A percentile compares a stretch with the other conserved stretches of the same genome.
phyloP scores from a whole-genome alignment of 495 filamentous ascomycete genomes.

The Rostrohypoxylon terebratum region DNA sequence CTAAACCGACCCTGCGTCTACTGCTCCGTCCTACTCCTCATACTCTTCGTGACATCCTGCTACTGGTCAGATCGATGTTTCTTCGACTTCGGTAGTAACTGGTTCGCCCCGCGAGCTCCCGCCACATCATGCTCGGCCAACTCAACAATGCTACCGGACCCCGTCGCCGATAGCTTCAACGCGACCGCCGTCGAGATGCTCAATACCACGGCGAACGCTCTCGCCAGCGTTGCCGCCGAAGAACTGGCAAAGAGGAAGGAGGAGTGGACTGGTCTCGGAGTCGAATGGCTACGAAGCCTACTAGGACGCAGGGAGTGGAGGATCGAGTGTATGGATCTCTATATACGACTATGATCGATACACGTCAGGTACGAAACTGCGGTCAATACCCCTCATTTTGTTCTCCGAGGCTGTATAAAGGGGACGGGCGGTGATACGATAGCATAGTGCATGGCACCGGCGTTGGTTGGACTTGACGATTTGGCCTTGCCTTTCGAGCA shows the following conservation, averaged over 20 bases:
- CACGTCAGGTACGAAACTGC: not conserved
- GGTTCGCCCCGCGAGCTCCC: constrained; percentile 75
- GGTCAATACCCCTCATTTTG: not conserved
- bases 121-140: constrained; percentile 43
- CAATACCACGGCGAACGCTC: constrained; percentile 74
- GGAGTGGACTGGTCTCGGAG: constrained; percentile 83
- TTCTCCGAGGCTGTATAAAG: constrained; percentile 20
- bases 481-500: constrained; percentile 21
- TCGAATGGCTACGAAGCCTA: constrained; percentile 84
- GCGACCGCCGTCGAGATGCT: constrained; percentile 68
- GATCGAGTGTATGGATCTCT: constrained; percentile 84
- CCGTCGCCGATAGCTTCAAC: constrained; percentile 56
- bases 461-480: constrained; percentile 40
- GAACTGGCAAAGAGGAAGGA: constrained; percentile 66
- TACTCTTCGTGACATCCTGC: constrained; percentile 89
- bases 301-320: constrained; percentile 83
- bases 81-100: constrained; percentile 84
- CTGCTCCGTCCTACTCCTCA: constrained; percentile 88
- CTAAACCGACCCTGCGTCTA: constrained; percentile 91
- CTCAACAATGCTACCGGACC: constrained; percentile 49
- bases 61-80: constrained; percentile 93
- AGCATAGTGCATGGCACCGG: constrained; percentile 45
- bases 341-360: constrained; percentile 69
- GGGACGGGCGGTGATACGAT: constrained; percentile 18
- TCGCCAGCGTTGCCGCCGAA: constrained; percentile 74